Evolutionary conservation across 1,284 basidiomycete genomes (phyloP).

Genomic region (Lignosus rhinocerotis): DNA sequence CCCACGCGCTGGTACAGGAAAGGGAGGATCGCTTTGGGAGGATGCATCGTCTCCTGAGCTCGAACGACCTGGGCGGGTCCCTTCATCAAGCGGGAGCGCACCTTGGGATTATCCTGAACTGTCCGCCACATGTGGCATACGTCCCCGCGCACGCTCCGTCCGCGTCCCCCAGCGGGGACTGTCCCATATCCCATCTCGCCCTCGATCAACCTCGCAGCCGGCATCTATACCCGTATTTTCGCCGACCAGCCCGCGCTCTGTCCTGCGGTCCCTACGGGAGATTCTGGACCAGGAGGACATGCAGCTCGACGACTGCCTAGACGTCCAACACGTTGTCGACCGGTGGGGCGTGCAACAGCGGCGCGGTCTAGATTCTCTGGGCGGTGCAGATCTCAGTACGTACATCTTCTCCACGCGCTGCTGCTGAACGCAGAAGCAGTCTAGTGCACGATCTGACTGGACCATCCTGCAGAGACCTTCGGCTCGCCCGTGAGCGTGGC

Average conservation of each 20-base stretch:
- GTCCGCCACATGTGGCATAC: conserved; percentile 5
- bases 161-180: conserved; percentile 8
- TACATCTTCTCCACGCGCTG: neutral
- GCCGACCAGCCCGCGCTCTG: conserved; percentile 21
- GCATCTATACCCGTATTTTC: conserved; percentile 24
- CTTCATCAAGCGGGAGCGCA: neutral
- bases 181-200: conserved; percentile 5
- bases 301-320: conserved; percentile 32
- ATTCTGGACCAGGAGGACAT: conserved; percentile 23
- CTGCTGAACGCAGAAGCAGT: neutral
- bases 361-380: neutral
- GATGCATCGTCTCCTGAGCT: neutral
- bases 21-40: neutral
- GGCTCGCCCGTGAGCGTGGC: conserved; percentile 48
- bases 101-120: conserved; percentile 1
- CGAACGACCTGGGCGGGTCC: neutral
- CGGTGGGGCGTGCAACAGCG: conserved; percentile 18
- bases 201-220: conserved; percentile 17
- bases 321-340: conserved; percentile 40
- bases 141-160: conserved; percentile 18
- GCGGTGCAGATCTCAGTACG: conserved; percentile 6
- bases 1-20: conserved; percentile 6
- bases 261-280: conserved; percentile 26
- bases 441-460: neutral
- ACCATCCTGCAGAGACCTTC: conserved; percentile 42